Evolutionary conservation across 2,329 filamentous ascomycete species (phyloP).

Genomic region (Beauveria sp.): DNA sequence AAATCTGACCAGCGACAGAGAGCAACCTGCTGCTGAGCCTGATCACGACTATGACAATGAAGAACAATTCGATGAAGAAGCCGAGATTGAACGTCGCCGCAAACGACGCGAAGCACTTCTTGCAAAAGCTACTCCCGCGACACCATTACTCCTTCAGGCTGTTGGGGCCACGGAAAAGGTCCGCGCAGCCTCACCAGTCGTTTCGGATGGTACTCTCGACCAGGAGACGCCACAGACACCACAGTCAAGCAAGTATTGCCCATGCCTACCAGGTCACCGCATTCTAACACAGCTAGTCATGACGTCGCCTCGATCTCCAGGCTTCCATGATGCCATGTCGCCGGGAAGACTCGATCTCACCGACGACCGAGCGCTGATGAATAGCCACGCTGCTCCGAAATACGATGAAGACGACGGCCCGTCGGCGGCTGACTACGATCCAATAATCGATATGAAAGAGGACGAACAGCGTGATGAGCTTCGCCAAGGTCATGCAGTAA

Average conservation of each 20-base stretch:
- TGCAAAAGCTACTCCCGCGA: conserved; percentile 69
- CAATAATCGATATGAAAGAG: conserved; percentile 79
- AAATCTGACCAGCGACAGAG: neutral
- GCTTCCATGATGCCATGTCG: conserved; percentile 44
- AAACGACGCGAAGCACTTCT: conserved; percentile 78
- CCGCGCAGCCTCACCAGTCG: conserved; percentile 46
- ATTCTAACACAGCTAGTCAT: conserved; percentile 23
- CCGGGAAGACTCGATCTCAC: conserved; percentile 55
- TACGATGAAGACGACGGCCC: conserved; percentile 57
- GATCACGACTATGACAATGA: conserved; percentile 43
- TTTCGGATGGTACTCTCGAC: conserved; percentile 14
- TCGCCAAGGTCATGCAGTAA: conserved; percentile 48
- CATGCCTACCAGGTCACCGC: neutral
- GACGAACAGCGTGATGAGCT: conserved; percentile 65
- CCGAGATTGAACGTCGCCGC: conserved; percentile 76
- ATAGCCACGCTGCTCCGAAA: conserved; percentile 41
- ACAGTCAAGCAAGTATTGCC: conserved; percentile 35
- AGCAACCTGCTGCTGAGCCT: conserved; percentile 21
- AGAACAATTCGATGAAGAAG: conserved; percentile 67
- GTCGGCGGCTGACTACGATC: conserved; percentile 91
- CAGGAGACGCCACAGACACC: conserved; percentile 40
- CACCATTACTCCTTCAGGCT: conserved; percentile 68
- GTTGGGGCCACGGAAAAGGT: conserved; percentile 54
- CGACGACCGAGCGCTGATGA: conserved; percentile 61
- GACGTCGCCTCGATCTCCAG: conserved; percentile 35